These are phyloP conservation scores for Arachnomyces sp. DNA, from an alignment of 2,329 filamentous ascomycete species.

Conservation along the genomic window DNA sequence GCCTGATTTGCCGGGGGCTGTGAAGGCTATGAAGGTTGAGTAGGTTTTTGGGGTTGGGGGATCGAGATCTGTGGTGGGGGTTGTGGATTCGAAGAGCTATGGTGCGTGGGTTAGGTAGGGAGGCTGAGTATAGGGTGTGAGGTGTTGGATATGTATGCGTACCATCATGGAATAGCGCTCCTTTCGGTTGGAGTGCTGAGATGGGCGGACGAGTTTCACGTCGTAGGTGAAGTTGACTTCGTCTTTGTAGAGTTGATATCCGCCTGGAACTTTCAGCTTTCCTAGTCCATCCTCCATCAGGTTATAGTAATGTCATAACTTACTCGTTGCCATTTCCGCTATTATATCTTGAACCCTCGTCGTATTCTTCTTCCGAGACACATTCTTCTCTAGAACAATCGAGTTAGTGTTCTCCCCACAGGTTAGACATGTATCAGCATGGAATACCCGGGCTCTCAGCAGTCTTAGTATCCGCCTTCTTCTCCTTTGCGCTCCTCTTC, in stretches of 20 bases:
- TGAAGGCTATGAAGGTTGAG: conserved; percentile 48
- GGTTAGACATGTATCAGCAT: conserved; percentile 5
- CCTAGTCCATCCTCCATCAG: conserved; percentile 1
- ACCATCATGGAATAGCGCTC: conserved; percentile 56
- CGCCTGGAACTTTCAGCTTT: conserved; percentile 34
- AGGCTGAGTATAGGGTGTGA: conserved; percentile 9
- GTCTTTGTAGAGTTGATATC: conserved; percentile 60
- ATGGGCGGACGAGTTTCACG: conserved; percentile 50
- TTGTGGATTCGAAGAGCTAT: conserved; percentile 61
- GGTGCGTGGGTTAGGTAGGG: conserved; percentile 13
- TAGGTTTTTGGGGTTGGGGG: conserved; percentile 55
- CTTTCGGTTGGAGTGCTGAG: conserved; percentile 39
- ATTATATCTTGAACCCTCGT: conserved; percentile 13
- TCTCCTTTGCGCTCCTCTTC: conserved; percentile 28
- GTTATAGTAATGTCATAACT: conserved; percentile 5
- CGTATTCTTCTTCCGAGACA: conserved; percentile 10
- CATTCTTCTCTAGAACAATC: not conserved
- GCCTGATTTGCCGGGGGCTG: conserved; percentile 21
- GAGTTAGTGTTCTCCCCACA: conserved; percentile 10
- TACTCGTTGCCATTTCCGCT: conserved; percentile 16
- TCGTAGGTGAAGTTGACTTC: conserved; percentile 55
- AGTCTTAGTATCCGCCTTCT: conserved; percentile 10
- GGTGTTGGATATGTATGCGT: conserved; percentile 23
- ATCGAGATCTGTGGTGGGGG: no score
- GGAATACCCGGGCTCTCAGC: not conserved